Evolutionary conservation across 805 yeast genomes (phyloP), one percentile per base, ranked within the genome.

Genomic region (Saturnispora diversa): DNA sequence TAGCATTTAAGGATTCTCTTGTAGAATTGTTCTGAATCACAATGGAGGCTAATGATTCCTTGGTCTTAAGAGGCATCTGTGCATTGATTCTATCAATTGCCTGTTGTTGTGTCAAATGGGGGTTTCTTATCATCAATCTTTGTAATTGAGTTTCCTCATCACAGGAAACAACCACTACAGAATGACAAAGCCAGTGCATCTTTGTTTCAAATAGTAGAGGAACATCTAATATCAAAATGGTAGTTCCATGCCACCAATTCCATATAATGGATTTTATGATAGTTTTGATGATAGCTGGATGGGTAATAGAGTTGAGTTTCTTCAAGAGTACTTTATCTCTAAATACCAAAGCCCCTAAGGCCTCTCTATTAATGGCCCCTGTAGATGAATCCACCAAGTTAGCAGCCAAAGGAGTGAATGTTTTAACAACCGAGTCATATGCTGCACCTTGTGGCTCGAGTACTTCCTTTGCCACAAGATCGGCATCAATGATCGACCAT

Each of bases 151-250:
- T 43, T 2, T 71, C 70, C 16, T 63, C 63, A 10, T 66, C 63
- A 48, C 94, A 83, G 1, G 79, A 59, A 0, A 88, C 85, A 12
- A 84, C 78, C 3, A 90, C 58, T 0, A 80, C 72, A 8, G 65
- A 55, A 0, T 92, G 94, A 56, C 97, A 90, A 19, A 80, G 62
- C 34, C 56, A 51, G 53, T 85, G 77, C 49, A 90, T 65, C 2
- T 77, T 74, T 26, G 86, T 71, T 58, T 92, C 98, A 59, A 84
- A 92, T 15, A 92, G 63, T 28, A 92, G 64, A 1, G 99, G 99
- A 2, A 94, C 90, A 54, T 92, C 99, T 36, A 92, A 60, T 0
- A 92, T 63, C 3, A 86, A 87, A 54, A 86, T 50, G 11, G 66
- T 58, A 32, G 74, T 55, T 11, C 85, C 75, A 8, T 56, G 46